These are phyloP conservation scores for Echinochloa phyllopogon DNA, from an alignment of 176 grass and related monocot species.

Conservation along the genomic window DNA sequence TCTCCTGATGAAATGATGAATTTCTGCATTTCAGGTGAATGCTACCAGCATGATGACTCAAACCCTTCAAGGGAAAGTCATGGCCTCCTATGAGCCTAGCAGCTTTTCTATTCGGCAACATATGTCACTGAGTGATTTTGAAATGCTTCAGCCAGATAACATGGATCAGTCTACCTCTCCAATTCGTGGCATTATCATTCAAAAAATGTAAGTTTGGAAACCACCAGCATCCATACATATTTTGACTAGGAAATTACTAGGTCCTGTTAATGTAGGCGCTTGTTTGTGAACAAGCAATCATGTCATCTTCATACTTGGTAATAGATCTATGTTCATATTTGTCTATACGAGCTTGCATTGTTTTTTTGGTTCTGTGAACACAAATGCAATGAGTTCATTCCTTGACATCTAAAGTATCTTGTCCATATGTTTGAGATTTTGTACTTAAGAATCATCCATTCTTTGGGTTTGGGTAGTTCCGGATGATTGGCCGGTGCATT, in stretches of 20 bases:
- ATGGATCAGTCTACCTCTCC: constrained; percentile 26
- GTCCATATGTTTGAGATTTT: background rate
- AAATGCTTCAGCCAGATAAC: constrained; percentile 46
- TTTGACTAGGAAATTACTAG: background rate
- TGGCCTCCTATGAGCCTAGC: constrained; percentile 14
- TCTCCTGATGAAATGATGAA: background rate
- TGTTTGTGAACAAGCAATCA: background rate
- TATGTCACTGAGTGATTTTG: background rate
- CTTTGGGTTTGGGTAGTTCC: background rate
- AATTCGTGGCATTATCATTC: constrained; percentile 10
- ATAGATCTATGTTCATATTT: constrained; percentile 1
- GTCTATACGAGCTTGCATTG: background rate
- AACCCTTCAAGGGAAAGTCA: constrained; percentile 39
- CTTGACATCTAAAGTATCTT: background rate
- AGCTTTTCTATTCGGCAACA: constrained; percentile 21
- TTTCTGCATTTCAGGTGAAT: constrained; percentile 37
- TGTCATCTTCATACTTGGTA: constrained; percentile 14
- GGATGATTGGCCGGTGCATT: background rate
- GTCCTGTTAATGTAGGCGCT: background rate
- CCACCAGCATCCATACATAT: background rate
- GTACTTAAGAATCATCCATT: background rate
- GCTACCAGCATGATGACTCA: constrained; percentile 47
- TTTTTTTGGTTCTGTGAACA: background rate
- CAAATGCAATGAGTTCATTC: background rate
- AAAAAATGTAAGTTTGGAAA: constrained; percentile 45